These are phyloP conservation scores for Hypholoma fasciculare DNA, from an alignment of 768 basidiomycete species.

Conservation along the genomic window DNA sequence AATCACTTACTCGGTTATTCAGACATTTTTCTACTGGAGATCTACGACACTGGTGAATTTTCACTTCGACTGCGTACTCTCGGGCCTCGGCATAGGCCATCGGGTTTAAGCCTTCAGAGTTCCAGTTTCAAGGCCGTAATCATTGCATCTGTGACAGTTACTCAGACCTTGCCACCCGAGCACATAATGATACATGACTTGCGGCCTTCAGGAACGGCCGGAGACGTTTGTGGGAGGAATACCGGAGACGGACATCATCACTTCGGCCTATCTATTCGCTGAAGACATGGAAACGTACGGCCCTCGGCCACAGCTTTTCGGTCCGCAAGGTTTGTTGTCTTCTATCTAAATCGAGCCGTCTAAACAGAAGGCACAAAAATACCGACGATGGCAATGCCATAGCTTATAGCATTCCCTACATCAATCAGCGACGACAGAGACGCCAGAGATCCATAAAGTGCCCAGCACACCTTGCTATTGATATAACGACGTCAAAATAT, in stretches of 20 bases:
- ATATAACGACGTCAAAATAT: background rate
- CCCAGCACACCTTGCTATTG: background rate
- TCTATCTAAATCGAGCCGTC: background rate
- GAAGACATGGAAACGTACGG: background rate
- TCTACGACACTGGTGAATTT: too few species aligned
- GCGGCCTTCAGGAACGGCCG: background rate
- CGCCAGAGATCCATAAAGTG: background rate
- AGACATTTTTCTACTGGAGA: too few species aligned
- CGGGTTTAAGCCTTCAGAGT: too few species aligned
- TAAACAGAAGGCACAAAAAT: constrained; percentile 10
- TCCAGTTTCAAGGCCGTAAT: too few species aligned
- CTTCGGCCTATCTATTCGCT: background rate
- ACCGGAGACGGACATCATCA: background rate
- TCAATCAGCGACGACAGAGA: constrained; percentile 8
- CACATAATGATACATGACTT: background rate
- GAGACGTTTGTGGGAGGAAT: background rate
- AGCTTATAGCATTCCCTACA: constrained; percentile 11
- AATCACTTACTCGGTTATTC: too few species aligned
- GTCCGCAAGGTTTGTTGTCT: constrained; percentile 2
- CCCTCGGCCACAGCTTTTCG: background rate
- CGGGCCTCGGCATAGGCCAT: too few species aligned
- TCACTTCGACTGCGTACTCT: too few species aligned
- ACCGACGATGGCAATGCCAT: constrained; percentile 13
- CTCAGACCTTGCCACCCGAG: background rate
- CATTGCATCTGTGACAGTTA: background rate